These are phyloP conservation scores for Solanum sitiens DNA, from an alignment of 257 asterid species.

Conservation along the genomic window DNA sequence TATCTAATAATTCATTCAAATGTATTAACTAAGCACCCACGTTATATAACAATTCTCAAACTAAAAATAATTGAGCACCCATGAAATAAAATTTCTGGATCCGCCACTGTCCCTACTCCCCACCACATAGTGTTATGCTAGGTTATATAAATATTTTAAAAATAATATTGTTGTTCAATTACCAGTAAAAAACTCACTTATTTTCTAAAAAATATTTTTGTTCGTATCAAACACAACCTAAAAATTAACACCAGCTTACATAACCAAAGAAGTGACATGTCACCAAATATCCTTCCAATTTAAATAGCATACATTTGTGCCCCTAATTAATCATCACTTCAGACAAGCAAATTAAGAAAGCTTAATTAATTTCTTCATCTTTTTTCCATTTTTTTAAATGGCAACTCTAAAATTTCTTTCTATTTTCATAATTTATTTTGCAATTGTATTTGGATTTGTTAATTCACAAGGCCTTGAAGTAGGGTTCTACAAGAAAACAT, in stretches of 20 bases:
- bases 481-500: slow-evolving; percentile 22
- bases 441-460: neutral
- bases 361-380: neutral
- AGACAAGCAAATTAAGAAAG: neutral
- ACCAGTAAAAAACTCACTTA: neutral
- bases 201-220: neutral
- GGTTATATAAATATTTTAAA: neutral
- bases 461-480: slow-evolving; percentile 23
- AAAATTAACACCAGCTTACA: neutral
- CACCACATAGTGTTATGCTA: neutral
- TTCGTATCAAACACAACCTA: neutral
- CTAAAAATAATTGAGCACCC: too few species aligned
- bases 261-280: neutral
- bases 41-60: too few species aligned
- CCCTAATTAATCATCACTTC: neutral
- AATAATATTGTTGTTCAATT: too few species aligned
- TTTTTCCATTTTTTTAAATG: neutral
- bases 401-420: slow-evolving; percentile 9
- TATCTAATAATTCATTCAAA: too few species aligned
- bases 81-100: too few species aligned
- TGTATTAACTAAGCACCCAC: too few species aligned
- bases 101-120: neutral
- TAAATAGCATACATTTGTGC: neutral
- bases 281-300: neutral
- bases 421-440: slow-evolving; percentile 8